Base-by-base conservation (phyloP, 2,329 filamentous ascomycete species). In the Nothopassalora personata region DNA sequence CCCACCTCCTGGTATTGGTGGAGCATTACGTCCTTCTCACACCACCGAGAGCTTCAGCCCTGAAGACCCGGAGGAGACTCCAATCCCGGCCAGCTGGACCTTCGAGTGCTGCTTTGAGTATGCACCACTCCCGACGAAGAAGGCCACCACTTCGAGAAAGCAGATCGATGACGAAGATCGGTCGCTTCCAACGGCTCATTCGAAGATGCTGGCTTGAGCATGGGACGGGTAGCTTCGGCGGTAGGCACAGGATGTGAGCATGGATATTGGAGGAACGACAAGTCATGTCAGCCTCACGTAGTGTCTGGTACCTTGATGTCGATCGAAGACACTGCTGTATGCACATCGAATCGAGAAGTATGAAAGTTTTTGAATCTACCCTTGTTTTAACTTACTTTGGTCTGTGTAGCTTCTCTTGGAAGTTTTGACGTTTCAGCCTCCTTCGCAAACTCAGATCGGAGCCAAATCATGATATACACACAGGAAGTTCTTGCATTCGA, bases 91-190 rank as follows among this genome's bases (percentile, higher is more conserved):
- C 19, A 28, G 46, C 46, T 49, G 46, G 46, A 49, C 46, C 5
- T 49, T 49, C 46, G 46, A 31, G 46, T 49, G 46, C 46, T 49
- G 46, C 46, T 49, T 49, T 19, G 19, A 49, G 46, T 49, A 49
- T n/a, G 19, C 46, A 31, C 19, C 46, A 15, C 46, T 49, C 8
- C 19, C 46, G 46, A 49, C 39, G n/a, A 15, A 7, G 39, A 43
- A 43, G 39, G n/a, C 13, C 39, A n/a, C 13, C 18, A 8, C 13
- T n/a, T n/a, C 39, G 13, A 43, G 18, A 15, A 43, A 43, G 11
- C 8, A 13, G 8, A n/a, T 13, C 7, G 13, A 43, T 43, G 39
- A 43, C 8, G 39, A 43, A n/a, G 8, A 43, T 13, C 13, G n/a
- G 4, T 13, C 39, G 7, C 7, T 43, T 15, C 15, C 39, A 43